Conservation (phyloP, 768 basidiomycete genomes). For the Russula virescens region DNA sequence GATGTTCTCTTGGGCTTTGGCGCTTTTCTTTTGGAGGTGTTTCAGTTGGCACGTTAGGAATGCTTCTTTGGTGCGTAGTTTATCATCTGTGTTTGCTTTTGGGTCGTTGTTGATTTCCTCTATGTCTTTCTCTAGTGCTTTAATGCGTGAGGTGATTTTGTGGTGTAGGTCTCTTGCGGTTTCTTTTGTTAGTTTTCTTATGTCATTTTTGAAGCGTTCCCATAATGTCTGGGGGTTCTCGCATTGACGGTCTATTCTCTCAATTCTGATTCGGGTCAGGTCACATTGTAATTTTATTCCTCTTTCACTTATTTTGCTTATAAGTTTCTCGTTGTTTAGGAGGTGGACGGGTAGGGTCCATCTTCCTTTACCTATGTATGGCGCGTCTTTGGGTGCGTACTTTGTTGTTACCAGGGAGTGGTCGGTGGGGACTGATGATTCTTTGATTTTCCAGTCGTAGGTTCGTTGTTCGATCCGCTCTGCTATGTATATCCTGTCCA, state of each 20-base stretch:
- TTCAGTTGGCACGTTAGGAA: background rate
- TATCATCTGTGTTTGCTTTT: background rate
- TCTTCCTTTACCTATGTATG: background rate
- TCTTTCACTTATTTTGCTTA: rapidly evolving
- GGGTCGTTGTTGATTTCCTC: background rate
- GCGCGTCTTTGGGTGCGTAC: background rate
- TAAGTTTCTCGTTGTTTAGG: background rate
- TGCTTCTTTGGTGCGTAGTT: background rate
- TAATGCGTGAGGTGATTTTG: background rate
- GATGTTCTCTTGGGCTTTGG: background rate
- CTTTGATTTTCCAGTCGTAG: background rate
- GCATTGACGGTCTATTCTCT: too few relatives aligned
- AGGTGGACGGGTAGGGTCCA: background rate
- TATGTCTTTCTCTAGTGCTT: background rate
- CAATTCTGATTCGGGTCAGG: background rate
- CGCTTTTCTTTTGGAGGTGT: background rate
- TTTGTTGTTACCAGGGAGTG: background rate
- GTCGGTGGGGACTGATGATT: background rate
- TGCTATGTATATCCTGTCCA: constrained; percentile 4
- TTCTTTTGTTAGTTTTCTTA: background rate
- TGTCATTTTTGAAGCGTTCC: background rate
- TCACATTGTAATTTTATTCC: background rate
- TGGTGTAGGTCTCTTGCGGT: background rate
- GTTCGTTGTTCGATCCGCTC: background rate
- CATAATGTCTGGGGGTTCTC: background rate